phyloP scores from a whole-genome alignment of 2,329 filamentous ascomycete genomes.

The Aspergillus sojae region DNA sequence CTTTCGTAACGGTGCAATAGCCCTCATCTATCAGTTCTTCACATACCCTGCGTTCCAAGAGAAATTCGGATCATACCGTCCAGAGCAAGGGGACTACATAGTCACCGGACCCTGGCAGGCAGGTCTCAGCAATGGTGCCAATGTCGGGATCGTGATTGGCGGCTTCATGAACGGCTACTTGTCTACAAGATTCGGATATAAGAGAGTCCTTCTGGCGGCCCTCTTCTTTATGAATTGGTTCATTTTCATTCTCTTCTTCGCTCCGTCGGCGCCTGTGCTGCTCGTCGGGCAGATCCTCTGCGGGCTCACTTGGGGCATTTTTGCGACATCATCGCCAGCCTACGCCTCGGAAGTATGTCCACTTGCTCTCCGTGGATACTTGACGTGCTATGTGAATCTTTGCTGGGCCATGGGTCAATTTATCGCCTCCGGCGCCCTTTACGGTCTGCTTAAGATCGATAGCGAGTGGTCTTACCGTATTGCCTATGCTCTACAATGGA shows the following conservation, averaged over 20 bases:
- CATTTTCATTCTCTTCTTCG: constrained; percentile 56
- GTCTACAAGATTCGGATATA: constrained; percentile 43
- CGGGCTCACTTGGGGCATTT: constrained; percentile 43
- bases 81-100: constrained; percentile 16
- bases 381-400: constrained; percentile 43
- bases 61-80: constrained; percentile 11
- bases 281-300: constrained; percentile 53
- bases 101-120: constrained; percentile 29
- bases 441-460: constrained; percentile 31
- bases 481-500: constrained; percentile 35
- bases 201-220: constrained; percentile 47
- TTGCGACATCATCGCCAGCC: constrained; percentile 30
- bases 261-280: constrained; percentile 47
- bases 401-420: constrained; percentile 41
- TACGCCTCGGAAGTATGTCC: constrained; percentile 35
- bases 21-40: constrained; percentile 27
- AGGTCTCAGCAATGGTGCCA: constrained; percentile 26
- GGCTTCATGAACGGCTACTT: constrained; percentile 33
- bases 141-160: constrained; percentile 25
- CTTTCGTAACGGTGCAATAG: neutral
- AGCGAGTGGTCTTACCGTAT: constrained; percentile 44
- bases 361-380: constrained; percentile 31
- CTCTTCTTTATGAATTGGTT: constrained; percentile 48
- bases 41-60: constrained; percentile 27
- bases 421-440: constrained; percentile 32